Percentiles rank a stretch among this genome's conserved stretches.
phyloP scores from a whole-genome alignment of 1,284 basidiomycete genomes.

The Cutaneotrichosporon mucoides region DNA sequence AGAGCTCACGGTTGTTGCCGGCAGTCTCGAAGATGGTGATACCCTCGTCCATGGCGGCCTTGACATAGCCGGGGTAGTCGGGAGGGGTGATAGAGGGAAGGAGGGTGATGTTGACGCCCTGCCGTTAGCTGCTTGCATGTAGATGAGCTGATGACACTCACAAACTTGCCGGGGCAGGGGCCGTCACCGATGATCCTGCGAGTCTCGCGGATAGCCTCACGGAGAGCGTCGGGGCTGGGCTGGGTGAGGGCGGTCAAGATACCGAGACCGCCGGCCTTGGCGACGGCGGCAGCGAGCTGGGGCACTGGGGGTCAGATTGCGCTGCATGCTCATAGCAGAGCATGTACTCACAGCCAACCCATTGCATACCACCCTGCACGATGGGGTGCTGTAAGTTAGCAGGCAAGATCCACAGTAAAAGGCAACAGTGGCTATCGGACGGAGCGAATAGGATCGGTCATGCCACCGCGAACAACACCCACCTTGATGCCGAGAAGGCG shows the following conservation, averaged over 20 bases:
- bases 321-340: too few relatives aligned
- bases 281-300: conserved; percentile 61
- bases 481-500: conserved; percentile 44
- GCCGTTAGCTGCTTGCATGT: not conserved
- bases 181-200: conserved; percentile 55
- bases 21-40: conserved; percentile 88
- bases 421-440: too few relatives aligned
- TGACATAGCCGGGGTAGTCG: conserved; percentile 75
- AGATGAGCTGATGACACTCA: conserved; percentile 12
- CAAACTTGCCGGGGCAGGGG: conserved; percentile 66
- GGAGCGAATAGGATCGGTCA: too few relatives aligned
- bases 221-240: conserved; percentile 74
- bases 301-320: not conserved
- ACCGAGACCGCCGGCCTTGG: conserved; percentile 81
- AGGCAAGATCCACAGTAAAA: too few relatives aligned
- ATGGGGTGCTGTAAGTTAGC: conserved; percentile 56
- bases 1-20: conserved; percentile 71
- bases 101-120: conserved; percentile 86
- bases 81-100: conserved; percentile 86
- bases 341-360: conserved; percentile 4
- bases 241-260: conserved; percentile 83
- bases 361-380: conserved; percentile 54
- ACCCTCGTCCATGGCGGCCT: conserved; percentile 82
- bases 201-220: conserved; percentile 79
- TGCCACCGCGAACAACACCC: too few relatives aligned